Evolutionary conservation across 2,329 filamentous ascomycete species (phyloP).

Genomic region (Aureobasidium lini): DNA sequence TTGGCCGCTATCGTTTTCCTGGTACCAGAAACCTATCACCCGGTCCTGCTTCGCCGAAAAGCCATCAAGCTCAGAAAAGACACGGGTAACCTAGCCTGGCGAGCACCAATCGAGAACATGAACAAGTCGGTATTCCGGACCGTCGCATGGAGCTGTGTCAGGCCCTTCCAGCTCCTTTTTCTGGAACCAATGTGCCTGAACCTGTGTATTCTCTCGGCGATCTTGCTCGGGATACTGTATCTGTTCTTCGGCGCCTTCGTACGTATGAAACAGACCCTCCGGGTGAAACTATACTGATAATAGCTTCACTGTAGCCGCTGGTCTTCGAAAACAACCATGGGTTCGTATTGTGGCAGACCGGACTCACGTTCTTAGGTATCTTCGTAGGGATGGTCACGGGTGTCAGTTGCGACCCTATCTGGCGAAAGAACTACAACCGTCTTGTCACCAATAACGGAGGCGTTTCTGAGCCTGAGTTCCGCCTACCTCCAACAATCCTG

Average conservation of each 20-base stretch:
- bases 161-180: slow-evolving; percentile 69
- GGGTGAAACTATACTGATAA: too few species aligned
- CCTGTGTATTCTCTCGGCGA: slow-evolving; percentile 73
- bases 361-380: slow-evolving; percentile 69
- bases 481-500: slow-evolving; percentile 58
- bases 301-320: slow-evolving; percentile 66
- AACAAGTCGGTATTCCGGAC: slow-evolving; percentile 57
- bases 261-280: too few species aligned
- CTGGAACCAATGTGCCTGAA: slow-evolving; percentile 80
- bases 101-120: slow-evolving; percentile 67
- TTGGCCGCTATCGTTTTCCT: slow-evolving; percentile 58
- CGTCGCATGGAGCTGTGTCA: slow-evolving; percentile 46
- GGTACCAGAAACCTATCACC: slow-evolving; percentile 81
- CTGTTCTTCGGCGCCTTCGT: slow-evolving; percentile 82
- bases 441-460: slow-evolving; percentile 51
- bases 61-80: slow-evolving; percentile 61
- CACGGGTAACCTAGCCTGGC: slow-evolving; percentile 70
- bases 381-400: slow-evolving; percentile 60
- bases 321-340: slow-evolving; percentile 68
- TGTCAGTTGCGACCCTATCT: slow-evolving; percentile 58
- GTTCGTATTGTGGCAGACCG: slow-evolving; percentile 71
- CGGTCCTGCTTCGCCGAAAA: slow-evolving; percentile 64
- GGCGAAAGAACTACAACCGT: slow-evolving; percentile 48
- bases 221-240: slow-evolving; percentile 82
- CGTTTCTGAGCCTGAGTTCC: slow-evolving; percentile 75